Evolutionary conservation across 768 basidiomycete species (phyloP).

Genomic region (Tricholoma sp.): DNA sequence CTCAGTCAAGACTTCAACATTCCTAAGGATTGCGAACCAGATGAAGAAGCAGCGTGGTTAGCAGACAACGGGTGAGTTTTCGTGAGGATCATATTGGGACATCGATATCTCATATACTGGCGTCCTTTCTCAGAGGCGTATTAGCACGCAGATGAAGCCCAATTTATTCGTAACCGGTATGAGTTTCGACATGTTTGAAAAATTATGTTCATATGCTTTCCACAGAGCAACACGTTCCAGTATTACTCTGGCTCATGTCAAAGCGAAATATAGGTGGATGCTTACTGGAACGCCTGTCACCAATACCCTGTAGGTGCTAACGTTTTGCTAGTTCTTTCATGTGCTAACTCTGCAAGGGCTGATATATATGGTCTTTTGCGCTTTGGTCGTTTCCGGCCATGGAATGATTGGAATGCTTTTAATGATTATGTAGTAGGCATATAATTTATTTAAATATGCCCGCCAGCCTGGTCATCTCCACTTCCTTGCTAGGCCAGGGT

Average conservation of each 20-base stretch:
- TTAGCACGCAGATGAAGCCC: slow-evolving; percentile 73
- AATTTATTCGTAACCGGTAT: slow-evolving; percentile 66
- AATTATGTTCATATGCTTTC: not conserved
- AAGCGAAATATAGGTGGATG: slow-evolving; percentile 70
- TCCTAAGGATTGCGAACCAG: slow-evolving; percentile 40
- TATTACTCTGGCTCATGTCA: slow-evolving; percentile 53
- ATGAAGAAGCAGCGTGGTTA: slow-evolving; percentile 46
- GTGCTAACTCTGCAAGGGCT: slow-evolving; percentile 32
- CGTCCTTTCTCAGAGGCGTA: slow-evolving; percentile 39
- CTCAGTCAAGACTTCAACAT: slow-evolving; percentile 55
- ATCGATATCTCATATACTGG: not conserved
- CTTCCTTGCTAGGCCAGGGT: slow-evolving; percentile 35
- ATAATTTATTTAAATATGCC: not conserved
- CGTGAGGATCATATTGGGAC: not conserved
- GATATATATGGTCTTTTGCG: slow-evolving; percentile 70
- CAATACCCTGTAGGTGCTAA: slow-evolving; percentile 49
- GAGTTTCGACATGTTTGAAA: not conserved
- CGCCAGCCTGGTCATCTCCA: not conserved
- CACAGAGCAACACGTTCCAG: slow-evolving; percentile 52
- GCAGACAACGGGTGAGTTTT: slow-evolving; percentile 42
- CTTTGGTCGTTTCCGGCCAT: slow-evolving; percentile 65
- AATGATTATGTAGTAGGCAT: slow-evolving; percentile 48
- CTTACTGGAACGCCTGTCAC: slow-evolving; percentile 76
- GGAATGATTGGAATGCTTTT: slow-evolving; percentile 70
- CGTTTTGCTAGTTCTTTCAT: not conserved